Evolutionary conservation across 257 asterid species (phyloP).

Genomic region (Primulina eburnea): DNA sequence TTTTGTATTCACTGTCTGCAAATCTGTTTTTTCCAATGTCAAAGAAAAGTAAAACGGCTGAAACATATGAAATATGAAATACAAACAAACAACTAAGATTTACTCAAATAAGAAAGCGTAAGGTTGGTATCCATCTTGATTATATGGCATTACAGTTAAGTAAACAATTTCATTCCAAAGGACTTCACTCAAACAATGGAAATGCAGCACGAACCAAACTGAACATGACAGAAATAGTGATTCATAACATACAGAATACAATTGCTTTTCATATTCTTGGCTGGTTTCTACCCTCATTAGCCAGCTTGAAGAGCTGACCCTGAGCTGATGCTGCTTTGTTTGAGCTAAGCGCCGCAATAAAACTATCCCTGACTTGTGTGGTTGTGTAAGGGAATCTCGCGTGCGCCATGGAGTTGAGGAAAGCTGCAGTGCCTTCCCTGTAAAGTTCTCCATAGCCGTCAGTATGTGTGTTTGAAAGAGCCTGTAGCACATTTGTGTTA

Average conservation of each 20-base stretch:
- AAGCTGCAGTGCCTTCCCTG: conserved; percentile 90
- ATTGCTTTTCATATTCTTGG: conserved; percentile 35
- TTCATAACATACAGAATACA: conserved; percentile 20
- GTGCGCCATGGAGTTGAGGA: conserved; percentile 79
- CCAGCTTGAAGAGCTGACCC: conserved; percentile 73
- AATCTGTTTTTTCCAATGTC: neutral
- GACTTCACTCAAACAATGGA: conserved; percentile 18
- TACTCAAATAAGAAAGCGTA: neutral
- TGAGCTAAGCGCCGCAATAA: conserved; percentile 59
- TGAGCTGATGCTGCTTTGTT: conserved; percentile 73
- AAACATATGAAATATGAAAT: conserved; percentile 1
- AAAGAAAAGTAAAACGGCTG: neutral
- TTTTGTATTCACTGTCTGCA: neutral
- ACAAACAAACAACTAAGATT: conserved; percentile 20
- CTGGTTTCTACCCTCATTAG: conserved; percentile 64
- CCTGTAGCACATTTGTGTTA: conserved; percentile 55
- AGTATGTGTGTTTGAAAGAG: conserved; percentile 58
- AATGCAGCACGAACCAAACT: conserved; percentile 29
- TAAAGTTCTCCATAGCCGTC: conserved; percentile 82
- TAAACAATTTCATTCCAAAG: conserved; percentile 28
- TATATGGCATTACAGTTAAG: conserved; percentile 28
- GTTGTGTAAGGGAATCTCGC: conserved; percentile 64
- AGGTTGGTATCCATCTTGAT: conserved; percentile 25
- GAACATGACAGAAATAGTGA: conserved; percentile 13
- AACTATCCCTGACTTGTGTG: conserved; percentile 64